These are phyloP conservation scores for Cladosporium sp. DNA, from an alignment of 2,329 filamentous ascomycete species.

Conservation along the genomic window DNA sequence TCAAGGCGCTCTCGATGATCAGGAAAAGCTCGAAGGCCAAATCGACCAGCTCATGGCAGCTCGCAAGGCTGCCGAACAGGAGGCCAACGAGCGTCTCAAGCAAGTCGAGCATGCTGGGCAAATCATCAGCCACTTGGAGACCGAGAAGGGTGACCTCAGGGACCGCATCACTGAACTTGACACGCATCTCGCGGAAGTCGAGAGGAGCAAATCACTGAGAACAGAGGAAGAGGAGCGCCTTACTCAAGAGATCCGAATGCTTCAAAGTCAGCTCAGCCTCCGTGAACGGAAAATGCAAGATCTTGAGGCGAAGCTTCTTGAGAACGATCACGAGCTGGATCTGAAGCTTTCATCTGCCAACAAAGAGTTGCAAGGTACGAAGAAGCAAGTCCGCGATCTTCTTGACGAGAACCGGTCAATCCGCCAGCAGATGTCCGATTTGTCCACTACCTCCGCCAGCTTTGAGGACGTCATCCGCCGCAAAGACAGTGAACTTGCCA, in stretches of 20 bases:
- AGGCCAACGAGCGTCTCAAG: constrained; percentile 70
- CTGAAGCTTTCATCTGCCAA: constrained; percentile 72
- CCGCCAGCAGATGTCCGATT: constrained; percentile 76
- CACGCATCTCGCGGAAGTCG: constrained; percentile 64
- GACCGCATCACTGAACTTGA: constrained; percentile 67
- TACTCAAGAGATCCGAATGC: constrained; percentile 80
- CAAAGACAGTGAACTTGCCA: constrained; percentile 87
- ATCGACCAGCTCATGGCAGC: constrained; percentile 82
- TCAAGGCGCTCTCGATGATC: constrained; percentile 84
- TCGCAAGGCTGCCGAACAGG: constrained; percentile 82
- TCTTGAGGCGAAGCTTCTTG: constrained; percentile 76
- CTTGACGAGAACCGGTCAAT: constrained; percentile 76
- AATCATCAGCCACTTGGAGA: constrained; percentile 80
- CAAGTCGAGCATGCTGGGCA: constrained; percentile 89
- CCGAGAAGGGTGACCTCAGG: constrained; percentile 74
- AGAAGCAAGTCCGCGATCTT: constrained; percentile 71
- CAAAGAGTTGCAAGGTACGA: constrained; percentile 73
- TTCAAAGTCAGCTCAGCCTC: constrained; percentile 81
- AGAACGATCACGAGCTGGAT: constrained; percentile 83
- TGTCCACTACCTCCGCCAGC: constrained; percentile 87
- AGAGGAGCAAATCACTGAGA: constrained; percentile 66
- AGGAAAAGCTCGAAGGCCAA: constrained; percentile 90
- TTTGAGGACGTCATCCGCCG: constrained; percentile 91
- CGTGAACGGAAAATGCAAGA: constrained; percentile 90
- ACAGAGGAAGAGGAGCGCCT: constrained; percentile 73